These are phyloP conservation scores for Hypsizygus marmoreus DNA, from an alignment of 768 basidiomycete species.

Conservation along the genomic window DNA sequence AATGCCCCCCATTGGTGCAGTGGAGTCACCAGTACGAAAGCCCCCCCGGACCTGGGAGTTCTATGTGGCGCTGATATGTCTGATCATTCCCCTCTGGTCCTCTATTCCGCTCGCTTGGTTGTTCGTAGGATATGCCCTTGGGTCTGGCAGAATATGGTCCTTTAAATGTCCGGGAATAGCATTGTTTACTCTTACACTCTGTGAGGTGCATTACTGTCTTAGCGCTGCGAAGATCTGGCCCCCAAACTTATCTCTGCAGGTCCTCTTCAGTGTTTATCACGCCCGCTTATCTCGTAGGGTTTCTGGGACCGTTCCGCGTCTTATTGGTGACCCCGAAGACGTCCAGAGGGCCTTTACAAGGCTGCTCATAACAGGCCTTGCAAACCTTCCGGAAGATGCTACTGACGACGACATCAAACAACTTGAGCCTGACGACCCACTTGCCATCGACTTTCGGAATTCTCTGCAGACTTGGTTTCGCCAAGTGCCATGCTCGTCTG, in stretches of 20 bases:
- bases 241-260: slow-evolving; percentile 46
- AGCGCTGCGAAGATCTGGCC: neutral
- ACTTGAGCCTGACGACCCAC: slow-evolving; percentile 64
- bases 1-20: no score
- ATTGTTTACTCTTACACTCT: slow-evolving; percentile 52
- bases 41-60: no score
- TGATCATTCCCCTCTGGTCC: slow-evolving; percentile 67
- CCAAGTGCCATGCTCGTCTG: slow-evolving; percentile 70
- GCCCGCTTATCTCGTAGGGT: slow-evolving; percentile 49
- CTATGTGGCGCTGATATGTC: slow-evolving; percentile 55
- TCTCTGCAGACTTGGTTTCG: slow-evolving; percentile 77
- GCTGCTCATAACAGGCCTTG: slow-evolving; percentile 66
- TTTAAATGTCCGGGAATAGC: slow-evolving; percentile 39
- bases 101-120: slow-evolving; percentile 65
- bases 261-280: slow-evolving; percentile 71
- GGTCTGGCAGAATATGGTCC: slow-evolving; percentile 40
- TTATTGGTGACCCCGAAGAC: slow-evolving; percentile 50
- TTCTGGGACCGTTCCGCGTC: slow-evolving; percentile 44
- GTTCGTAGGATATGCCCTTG: slow-evolving; percentile 55
- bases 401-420: slow-evolving; percentile 49
- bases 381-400: slow-evolving; percentile 50
- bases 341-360: slow-evolving; percentile 62
- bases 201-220: slow-evolving; percentile 51
- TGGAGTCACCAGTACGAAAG: no score
- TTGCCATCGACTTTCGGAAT: slow-evolving; percentile 74